Base-by-base conservation (phyloP, 805 yeast genomes). In the Starmerella bombi region DNA sequence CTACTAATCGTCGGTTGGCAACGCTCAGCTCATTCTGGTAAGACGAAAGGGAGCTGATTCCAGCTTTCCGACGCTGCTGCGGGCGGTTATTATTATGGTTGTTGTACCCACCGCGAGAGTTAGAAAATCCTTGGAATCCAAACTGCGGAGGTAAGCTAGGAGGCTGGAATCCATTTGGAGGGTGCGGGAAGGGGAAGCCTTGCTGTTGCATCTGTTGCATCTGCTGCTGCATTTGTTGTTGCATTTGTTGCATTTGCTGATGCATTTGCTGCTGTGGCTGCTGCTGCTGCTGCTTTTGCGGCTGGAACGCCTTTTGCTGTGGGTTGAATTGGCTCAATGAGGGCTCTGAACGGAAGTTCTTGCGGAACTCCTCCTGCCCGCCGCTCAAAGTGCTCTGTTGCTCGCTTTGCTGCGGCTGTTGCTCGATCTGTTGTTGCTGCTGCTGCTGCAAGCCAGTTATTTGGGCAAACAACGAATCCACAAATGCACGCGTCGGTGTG, bases 1-100 rank as follows among this genome's bases (percentile, higher is more conserved):
- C 62, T 1, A 69, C 55, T 4, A 69, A 54, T 30, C 52, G 46
- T 20, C 49, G 45, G 44, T 60, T 61, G 15, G 55, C 51, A n/a
- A 40, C 42, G 34, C 56, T 57, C 14, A 48, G 38, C 30, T 52
- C 54, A 34, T 54, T 53, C 15, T 53, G 50, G 6, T 48, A 32
- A 9, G 44, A 35, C 16, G 43, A 37, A 10, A 38, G 6, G 19
- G 12, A 2, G 9, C 40, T 25, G 18, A 5, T 15, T 8, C 3
- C 7, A 3, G 4, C n/a, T 7, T 41, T 35, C 9, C 18, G 43
- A 34, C 14, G 31, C 31, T 35, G 37, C 23, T 22, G 21, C 18
- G 17, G 30, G 6, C 27, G 25, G 29, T 22, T 22, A 5, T 15
- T 17, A 18, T 35, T 5, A 5, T 32, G 38, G 20, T 21, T n/a